Evolutionary conservation across 176 grass and related monocot genomes (phyloP), one percentile per base, ranked within the genome.

Genomic region (Eremochloa ophiuroides): DNA sequence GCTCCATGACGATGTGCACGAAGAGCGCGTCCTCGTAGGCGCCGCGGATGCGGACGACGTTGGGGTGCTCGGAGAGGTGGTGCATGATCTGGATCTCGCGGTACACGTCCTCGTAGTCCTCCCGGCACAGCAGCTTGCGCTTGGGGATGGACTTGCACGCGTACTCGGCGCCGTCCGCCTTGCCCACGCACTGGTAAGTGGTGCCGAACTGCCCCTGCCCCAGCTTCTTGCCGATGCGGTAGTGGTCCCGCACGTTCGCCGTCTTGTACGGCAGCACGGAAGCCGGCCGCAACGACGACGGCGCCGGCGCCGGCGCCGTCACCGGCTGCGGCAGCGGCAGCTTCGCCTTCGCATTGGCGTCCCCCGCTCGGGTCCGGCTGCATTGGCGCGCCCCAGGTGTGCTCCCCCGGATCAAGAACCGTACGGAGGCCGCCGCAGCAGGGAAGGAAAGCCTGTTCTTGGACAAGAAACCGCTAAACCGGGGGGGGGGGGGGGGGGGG

Each of bases 11-110:
- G 61, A 98, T 84, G 88, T 98, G 92, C 69, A 98, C 95, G 80
- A 98, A 98, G 39, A 98, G 86, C 7, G 92, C 87, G 80, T 94
- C 95, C 90, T 98, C 95, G 59, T 91, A 98, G 67, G 95, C 85
- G 55, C 81, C 95, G 50, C 83, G 87, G 84, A 97, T 94, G 68
- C 94, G 91, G 39, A 97, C 94, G 50, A 97, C 94, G 81, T 97
- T 94, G 4, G 79, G 74, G 78, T 97, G 94, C 74, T 87, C 91
- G 31, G 94, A 97, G 78, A 97, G 94, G 84, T 97, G 94, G 86
- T 97, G 94, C 94, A 94, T 97, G 91, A 97, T 94, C 90, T 97
- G 94, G 94, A 97, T 94, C 94, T 97, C 94, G 79, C 94, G 89
- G 89, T 89, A 92, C 4, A 91, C 94, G 51, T 94, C 91, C 82